Evolutionary conservation across 2,329 filamentous ascomycete species (phyloP).

Genomic region (Botrytis sinoallii): DNA sequence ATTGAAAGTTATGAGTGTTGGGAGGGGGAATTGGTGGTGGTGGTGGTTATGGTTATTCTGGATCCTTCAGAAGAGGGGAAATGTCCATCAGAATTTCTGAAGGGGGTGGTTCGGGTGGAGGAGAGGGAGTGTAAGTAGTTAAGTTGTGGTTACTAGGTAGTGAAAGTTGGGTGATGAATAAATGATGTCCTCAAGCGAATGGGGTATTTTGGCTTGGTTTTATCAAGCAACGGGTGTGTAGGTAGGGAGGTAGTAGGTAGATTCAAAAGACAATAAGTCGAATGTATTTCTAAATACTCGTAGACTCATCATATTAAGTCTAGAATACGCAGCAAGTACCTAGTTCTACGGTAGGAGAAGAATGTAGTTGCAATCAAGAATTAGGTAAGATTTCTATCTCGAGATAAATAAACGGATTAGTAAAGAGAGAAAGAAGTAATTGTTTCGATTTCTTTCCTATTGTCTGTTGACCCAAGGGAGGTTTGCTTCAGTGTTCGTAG

Average conservation of each 20-base stretch:
- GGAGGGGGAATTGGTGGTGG: background rate
- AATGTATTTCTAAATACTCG: background rate
- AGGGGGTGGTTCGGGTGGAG: slow-evolving; percentile 3
- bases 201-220: background rate
- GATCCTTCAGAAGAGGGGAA: slow-evolving; percentile 18
- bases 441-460: background rate
- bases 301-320: no score
- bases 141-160: background rate
- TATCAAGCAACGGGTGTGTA: background rate
- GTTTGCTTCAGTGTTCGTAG: background rate
- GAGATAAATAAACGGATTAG: background rate
- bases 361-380: background rate
- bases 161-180: background rate
- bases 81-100: slow-evolving; percentile 2
- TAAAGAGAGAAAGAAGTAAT: background rate
- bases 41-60: background rate
- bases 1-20: background rate
- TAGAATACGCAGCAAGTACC: no score
- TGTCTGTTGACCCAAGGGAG: background rate
- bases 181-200: slow-evolving; percentile 18
- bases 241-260: background rate
- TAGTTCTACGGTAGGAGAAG: background rate
- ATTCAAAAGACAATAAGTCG: background rate
- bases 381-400: background rate
- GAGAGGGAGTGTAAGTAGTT: background rate